phyloP scores from a whole-genome alignment of 23 red algal genomes.

The Gracilaria gracilis region DNA sequence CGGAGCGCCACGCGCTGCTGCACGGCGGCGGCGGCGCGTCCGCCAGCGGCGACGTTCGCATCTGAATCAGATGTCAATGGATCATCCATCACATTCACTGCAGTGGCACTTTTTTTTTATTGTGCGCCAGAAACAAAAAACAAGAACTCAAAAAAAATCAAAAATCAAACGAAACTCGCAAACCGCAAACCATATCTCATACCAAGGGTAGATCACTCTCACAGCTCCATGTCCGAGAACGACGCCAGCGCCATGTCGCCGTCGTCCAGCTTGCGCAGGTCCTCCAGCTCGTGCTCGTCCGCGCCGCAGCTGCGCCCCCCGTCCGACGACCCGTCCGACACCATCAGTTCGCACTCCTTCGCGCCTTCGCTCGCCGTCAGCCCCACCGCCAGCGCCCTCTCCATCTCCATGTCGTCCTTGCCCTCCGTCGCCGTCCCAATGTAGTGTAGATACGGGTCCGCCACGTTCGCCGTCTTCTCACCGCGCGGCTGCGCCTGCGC shows the following conservation, averaged over 20 bases:
- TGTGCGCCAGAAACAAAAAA: background rate
- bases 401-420: slow-evolving; percentile 3
- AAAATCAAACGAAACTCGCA: slow-evolving; percentile 13
- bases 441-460: slow-evolving; percentile 38
- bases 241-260: slow-evolving; percentile 46
- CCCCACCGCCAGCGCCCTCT: too few relatives aligned
- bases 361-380: background rate
- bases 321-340: slow-evolving; percentile 34
- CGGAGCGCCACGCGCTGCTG: slow-evolving; percentile 16
- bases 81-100: too few relatives aligned
- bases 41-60: background rate
- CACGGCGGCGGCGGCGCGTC: too few relatives aligned
- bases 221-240: slow-evolving; percentile 15
- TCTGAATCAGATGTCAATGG: too few relatives aligned
- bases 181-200: too few relatives aligned
- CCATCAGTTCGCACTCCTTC: slow-evolving; percentile 20
- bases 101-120: too few relatives aligned
- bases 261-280: slow-evolving; percentile 37
- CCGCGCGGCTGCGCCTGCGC: too few relatives aligned
- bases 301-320: slow-evolving; percentile 2
- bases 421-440: slow-evolving; percentile 10
- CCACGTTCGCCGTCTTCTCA: too few relatives aligned
- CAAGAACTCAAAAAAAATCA: background rate
- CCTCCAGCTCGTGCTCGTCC: slow-evolving; percentile 36
- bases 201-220: too few relatives aligned